Evolutionary conservation across 2,329 filamentous ascomycete species (phyloP), one percentile per base, ranked within the genome.

Genomic region (Tolypocladium tropicale): DNA sequence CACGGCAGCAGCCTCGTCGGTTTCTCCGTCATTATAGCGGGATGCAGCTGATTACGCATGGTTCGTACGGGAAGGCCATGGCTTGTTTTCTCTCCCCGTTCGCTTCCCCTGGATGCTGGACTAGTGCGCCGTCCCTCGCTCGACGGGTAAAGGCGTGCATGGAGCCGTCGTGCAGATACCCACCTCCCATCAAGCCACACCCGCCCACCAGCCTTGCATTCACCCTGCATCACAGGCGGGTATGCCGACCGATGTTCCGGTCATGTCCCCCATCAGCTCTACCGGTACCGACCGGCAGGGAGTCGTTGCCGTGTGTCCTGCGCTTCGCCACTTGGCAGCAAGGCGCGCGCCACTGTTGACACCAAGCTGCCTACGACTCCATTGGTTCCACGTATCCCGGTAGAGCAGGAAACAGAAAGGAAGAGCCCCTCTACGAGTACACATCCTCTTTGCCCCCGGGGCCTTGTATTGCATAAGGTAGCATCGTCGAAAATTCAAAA

Each of bases 341-440:
- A 32, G n/a, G 25, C 25, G 25, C 16, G 12, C 21, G 6, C 25
- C 4, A 6, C 43, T 21, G 18, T 55, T 50, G 7, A n/a, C 21
- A 34, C 46, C 30, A 41, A 53, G 23, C 32, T 48, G 56, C 57
- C 53, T 54, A 56, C 41, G 56, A 55, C 50, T 54, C 51, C 30
- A 54, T 56, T 53, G 21, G 14, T 51, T 57, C 56, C n/a, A n/a
- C n/a, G n/a, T 59, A 59, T 48, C 54, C 57, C 57, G 54, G n/a
- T 30, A 32, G 23, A 39, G 34, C 5, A 7, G n/a, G n/a, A 55
- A 55, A 16, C 32, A 48, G 21, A 33, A 33, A 50, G 43, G 49
- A 2, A 30, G n/a, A 9, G 9, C 10, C 37, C 16, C 41, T 41
- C 34, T 56, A 43, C 46, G 51, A n/a, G n/a, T n/a, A n/a, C n/a